Conservation (phyloP, 2,329 filamentous ascomycete genomes). For the Trichoderma afroharzianum region DNA sequence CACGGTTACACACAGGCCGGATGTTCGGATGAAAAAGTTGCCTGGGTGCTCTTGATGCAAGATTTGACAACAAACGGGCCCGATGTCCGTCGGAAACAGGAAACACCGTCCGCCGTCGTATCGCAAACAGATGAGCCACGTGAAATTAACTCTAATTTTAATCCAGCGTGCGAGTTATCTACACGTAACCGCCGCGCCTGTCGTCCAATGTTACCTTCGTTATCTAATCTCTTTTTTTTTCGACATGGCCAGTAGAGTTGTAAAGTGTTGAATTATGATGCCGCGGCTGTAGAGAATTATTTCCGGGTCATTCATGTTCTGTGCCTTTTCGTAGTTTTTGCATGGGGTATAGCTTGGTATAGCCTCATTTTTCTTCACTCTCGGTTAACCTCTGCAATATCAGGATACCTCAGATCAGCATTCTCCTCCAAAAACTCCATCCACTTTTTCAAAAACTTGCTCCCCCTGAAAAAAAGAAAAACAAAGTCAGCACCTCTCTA, state of each 20-base stretch:
- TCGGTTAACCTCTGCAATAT: conserved; percentile 45
- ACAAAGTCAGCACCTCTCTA: background rate
- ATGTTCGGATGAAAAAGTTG: background rate
- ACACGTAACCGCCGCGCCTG: background rate
- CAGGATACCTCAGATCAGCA: conserved; percentile 85
- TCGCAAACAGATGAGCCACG: conserved; percentile 1
- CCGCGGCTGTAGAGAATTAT: background rate
- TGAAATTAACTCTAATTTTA: conserved; percentile 5
- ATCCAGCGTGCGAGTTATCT: background rate
- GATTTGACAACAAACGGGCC: background rate
- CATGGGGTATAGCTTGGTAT: background rate
- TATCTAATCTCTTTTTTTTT: background rate
- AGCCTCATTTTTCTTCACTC: conserved; percentile 2
- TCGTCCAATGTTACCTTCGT: background rate
- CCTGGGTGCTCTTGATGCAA: background rate
- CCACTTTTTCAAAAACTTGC: conserved; percentile 82
- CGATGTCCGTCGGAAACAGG: conserved; percentile 1
- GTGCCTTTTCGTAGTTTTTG: background rate
- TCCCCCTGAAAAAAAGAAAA: conserved; percentile 56
- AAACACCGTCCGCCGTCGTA: background rate
- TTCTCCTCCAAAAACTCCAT: conserved; percentile 88
- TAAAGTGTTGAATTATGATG: background rate
- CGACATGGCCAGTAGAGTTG: background rate
- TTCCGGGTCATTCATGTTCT: background rate
- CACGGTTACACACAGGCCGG: background rate